Base-by-base conservation (phyloP, 306 rosid genomes). In the Trichosanthes cucumerina region DNA sequence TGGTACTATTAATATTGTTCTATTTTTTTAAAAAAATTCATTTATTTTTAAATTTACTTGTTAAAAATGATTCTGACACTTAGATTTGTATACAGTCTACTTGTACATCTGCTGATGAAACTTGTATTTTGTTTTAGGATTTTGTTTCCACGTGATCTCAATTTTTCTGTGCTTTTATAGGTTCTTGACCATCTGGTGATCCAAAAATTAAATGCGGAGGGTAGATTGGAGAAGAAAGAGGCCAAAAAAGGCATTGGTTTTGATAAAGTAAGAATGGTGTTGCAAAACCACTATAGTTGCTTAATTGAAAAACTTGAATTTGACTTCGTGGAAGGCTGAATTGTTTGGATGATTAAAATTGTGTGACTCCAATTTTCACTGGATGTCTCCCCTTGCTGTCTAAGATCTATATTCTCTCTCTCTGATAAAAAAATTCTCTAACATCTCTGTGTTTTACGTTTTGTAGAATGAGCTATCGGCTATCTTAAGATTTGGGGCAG, bases 121-220 rank as follows among this genome's bases (percentile, higher is more conserved):
- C 41, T 39, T 49, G 28, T 72, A 26, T 70, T 59, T 58, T 43
- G 44, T 81, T 59, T 75, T 38, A 36, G 75, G 79, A 41, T 33
- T 23, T 58, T 59, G 46, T 33, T 81, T 79, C 85, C 77, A 74
- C 63, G 5, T 50, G 2, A 71, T 73, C 85, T 79, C 49, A 21
- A 70, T 73, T 33, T 28, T 44, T 70, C 54, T 80, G 83, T 86
- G 83, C 83, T 88, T 88, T 31, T 76, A 23, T 78, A 96, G 99
- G 99, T 96, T 86, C 97, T 96, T 74, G 99, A 96, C 80, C 99
- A 96, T 87, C 84, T 96, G 97, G 99, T 96, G 86, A 96, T 96
- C 84, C 99, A 96, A 88, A 96, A 96, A 86, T 80, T 96, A 81
- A 96, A 96, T 77, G 99, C 99, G 43, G 99, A 96, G 87, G 99